A percentile compares a stretch with the other conserved stretches of the same genome.
These are phyloP conservation scores for Rusavskia elegans DNA, from an alignment of 495 filamentous ascomycete species.

Conservation along the genomic window DNA sequence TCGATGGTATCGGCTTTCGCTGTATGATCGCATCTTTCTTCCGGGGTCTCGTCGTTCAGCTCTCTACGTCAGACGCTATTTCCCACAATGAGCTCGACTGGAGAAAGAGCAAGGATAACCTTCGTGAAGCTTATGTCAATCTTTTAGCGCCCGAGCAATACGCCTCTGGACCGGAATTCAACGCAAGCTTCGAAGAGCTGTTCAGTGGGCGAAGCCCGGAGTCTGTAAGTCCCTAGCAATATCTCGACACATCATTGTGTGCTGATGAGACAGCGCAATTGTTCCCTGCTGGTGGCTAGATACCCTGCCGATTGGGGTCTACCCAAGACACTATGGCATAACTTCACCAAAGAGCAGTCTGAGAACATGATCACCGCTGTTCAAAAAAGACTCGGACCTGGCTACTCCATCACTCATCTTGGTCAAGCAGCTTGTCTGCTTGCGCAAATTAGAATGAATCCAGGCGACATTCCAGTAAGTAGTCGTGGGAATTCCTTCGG, in stretches of 20 bases:
- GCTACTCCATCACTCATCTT: background rate
- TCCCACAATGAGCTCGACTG: background rate
- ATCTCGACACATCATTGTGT: no score
- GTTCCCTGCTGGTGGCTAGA: no score
- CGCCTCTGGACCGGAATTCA: background rate
- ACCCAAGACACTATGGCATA: background rate
- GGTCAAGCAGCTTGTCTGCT: background rate
- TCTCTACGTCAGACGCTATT: background rate
- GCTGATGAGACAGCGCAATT: no score
- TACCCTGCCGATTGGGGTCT: no score
- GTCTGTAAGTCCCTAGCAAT: no score
- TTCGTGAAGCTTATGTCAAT: background rate
- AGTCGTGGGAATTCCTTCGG: no score
- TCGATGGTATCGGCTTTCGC: background rate
- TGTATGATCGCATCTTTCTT: background rate
- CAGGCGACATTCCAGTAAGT: no score
- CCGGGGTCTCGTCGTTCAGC: background rate
- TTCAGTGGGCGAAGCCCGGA: background rate
- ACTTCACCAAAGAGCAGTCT: background rate
- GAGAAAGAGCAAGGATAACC: background rate
- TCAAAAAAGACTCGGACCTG: background rate
- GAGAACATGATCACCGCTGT: background rate
- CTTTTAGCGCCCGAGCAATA: background rate
- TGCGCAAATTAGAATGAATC: background rate
- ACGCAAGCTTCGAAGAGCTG: background rate